Evolutionary conservation across 495 filamentous ascomycete species (phyloP), one percentile per base, ranked within the genome.

Genomic region (Apodospora peruviana): DNA sequence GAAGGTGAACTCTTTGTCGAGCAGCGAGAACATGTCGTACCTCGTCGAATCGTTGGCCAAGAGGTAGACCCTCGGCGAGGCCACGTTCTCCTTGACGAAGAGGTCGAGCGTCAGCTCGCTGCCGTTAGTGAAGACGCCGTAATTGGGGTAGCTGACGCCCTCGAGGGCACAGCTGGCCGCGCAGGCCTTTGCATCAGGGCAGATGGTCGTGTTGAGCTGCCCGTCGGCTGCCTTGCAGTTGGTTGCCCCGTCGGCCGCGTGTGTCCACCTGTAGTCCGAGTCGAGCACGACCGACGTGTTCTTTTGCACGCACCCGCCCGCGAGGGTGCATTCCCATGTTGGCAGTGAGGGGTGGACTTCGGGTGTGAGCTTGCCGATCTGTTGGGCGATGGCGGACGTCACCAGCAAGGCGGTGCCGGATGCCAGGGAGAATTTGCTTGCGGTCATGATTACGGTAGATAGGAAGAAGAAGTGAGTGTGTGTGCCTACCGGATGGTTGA

Each of bases 1-100:
- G 48, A 88, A 86, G 5, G 79, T 79, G 56, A 88, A 74, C 67
- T 88, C 85, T 53, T 75, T 68, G 56, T 78, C 77, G 47, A 80
- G 62, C 4, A 85, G 67, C 49, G 80, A 64, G 57, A 86, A 72
- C 35, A 75, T 71, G 59, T 84, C 66, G 59, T 88, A 88, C n/a
- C n/a, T n/a, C 39, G 75, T 50, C 7, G 53, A 49, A 2, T 74
- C 69, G 40, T 69, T 62, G 16, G 70, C 73, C 55, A 85, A 64
- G 18, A 85, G 67, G 56, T 84, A 86, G 21, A 82, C 69, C 53
- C 82, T 72, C 23, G 80, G 82, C 4, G 79, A 80, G n/a, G 80
- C 61, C 48, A 80, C 77, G 37, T 5, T 45, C 12, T 14, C 40
- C 50, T 57, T 57, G 25, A 53, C 40, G n/a, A 57, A 57, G n/a